Conservation (phyloP, 2,329 filamentous ascomycete genomes). For the Paradendryphiella salina region DNA sequence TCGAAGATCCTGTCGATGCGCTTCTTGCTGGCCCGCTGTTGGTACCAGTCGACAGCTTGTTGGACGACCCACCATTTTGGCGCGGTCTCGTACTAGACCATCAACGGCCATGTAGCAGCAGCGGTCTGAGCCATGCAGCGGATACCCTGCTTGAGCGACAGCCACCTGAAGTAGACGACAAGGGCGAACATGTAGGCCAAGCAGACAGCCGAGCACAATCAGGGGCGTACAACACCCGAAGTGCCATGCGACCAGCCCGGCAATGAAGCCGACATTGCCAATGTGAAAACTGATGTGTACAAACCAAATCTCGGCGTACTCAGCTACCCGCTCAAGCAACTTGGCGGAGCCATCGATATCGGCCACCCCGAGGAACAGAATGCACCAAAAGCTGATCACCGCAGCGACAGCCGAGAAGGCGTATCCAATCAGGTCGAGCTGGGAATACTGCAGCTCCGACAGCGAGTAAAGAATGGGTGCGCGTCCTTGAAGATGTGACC, state of each 20-base stretch:
- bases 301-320: not conserved
- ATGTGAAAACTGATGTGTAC: not conserved
- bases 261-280: not conserved
- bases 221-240: not conserved
- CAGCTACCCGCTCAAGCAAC: not conserved
- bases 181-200: not conserved
- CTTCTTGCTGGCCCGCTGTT: not conserved
- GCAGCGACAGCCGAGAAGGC: not conserved
- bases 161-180: not conserved
- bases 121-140: not conserved
- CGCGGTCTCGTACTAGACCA: not conserved
- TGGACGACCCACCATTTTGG: not conserved
- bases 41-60: constrained; percentile 1
- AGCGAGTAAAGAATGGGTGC: not conserved
- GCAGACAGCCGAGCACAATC: not conserved
- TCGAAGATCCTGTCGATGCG: constrained; percentile 8
- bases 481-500: not conserved
- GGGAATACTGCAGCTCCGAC: not conserved
- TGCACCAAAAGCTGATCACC: not conserved
- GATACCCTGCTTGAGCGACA: not conserved
- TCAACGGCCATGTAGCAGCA: not conserved
- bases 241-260: not conserved
- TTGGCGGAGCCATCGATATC: not conserved
- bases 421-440: not conserved
- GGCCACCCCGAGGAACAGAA: not conserved